These are phyloP conservation scores for Pseudopyrenochaeta lycopersici DNA, from an alignment of 2,329 filamentous ascomycete species.

Conservation along the genomic window DNA sequence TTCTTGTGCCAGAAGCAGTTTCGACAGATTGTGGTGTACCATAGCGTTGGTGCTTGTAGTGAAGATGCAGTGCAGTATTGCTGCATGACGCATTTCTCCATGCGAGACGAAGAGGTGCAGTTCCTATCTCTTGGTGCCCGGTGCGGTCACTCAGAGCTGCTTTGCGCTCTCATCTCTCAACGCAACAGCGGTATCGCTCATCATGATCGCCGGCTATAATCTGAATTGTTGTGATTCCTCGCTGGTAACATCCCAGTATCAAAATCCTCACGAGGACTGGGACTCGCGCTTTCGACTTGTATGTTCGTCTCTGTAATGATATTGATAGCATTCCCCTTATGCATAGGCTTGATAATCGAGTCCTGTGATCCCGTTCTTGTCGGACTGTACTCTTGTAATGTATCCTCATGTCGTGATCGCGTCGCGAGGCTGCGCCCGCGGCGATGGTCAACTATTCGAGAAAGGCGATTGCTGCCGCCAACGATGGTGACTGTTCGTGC, in stretches of 20 bases:
- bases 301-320: slow-evolving; percentile 47
- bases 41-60: no score
- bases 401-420: slow-evolving; percentile 20
- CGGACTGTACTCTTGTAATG: slow-evolving; percentile 31
- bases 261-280: slow-evolving; percentile 13
- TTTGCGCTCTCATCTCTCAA: no score
- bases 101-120: no score
- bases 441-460: slow-evolving; percentile 37
- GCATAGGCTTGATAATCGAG: slow-evolving; percentile 41
- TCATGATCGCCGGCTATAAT: slow-evolving; percentile 3
- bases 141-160: no score
- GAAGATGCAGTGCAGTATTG: no score
- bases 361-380: slow-evolving; percentile 43
- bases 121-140: no score
- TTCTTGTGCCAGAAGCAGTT: no score
- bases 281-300: slow-evolving; percentile 35
- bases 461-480: slow-evolving; percentile 41
- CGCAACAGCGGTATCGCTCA: not conserved
- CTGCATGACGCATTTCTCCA: no score
- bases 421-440: slow-evolving; percentile 27
- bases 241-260: slow-evolving; percentile 3
- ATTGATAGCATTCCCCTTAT: slow-evolving; percentile 25
- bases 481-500: slow-evolving; percentile 48
- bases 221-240: slow-evolving; percentile 19
- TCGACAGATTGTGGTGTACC: no score